A percentile compares a stretch with the other conserved stretches of the same genome.
phyloP scores from a whole-genome alignment of 2,329 filamentous ascomycete species.

The Penicillium psychrosexuale region DNA sequence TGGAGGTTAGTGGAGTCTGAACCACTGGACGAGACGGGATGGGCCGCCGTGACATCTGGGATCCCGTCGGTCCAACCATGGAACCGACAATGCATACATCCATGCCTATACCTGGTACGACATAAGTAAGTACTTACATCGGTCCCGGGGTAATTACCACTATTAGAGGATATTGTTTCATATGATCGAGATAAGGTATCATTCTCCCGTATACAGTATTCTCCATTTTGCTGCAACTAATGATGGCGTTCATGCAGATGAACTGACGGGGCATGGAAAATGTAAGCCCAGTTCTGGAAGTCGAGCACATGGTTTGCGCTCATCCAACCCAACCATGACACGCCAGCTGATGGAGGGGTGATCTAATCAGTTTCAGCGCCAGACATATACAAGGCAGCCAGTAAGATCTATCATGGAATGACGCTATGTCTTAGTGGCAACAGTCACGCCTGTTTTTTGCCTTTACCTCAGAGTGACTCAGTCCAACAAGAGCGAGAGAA shows the following conservation, averaged over 20 bases:
- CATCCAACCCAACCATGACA: slow-evolving; percentile 19
- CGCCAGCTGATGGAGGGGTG: slow-evolving; percentile 8
- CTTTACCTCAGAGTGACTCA: neutral
- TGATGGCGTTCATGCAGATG: slow-evolving; percentile 22
- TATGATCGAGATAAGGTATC: neutral
- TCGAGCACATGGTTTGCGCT: slow-evolving; percentile 21
- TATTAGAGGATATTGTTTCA: neutral
- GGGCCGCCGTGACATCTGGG: slow-evolving; percentile 15
- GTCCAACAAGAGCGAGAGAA: neutral
- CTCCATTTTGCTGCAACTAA: slow-evolving; percentile 10
- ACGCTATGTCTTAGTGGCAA: slow-evolving; percentile 2
- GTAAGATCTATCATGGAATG: slow-evolving; percentile 1
- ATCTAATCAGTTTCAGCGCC: neutral
- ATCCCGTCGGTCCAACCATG: slow-evolving; percentile 22
- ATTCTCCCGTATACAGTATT: neutral
- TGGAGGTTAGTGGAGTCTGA: slow-evolving; percentile 20
- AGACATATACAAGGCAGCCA: slow-evolving; percentile 10
- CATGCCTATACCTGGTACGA: neutral
- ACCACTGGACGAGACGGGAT: slow-evolving; percentile 26
- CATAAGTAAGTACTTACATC: neutral
- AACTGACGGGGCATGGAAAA: slow-evolving; percentile 15
- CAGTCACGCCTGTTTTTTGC: neutral
- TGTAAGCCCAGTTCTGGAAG: slow-evolving; percentile 19
- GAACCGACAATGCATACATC: slow-evolving; percentile 9
- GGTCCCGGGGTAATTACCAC: neutral